Evolutionary conservation across 768 basidiomycete species (phyloP).

Genomic region (Auricularia heimuer): DNA sequence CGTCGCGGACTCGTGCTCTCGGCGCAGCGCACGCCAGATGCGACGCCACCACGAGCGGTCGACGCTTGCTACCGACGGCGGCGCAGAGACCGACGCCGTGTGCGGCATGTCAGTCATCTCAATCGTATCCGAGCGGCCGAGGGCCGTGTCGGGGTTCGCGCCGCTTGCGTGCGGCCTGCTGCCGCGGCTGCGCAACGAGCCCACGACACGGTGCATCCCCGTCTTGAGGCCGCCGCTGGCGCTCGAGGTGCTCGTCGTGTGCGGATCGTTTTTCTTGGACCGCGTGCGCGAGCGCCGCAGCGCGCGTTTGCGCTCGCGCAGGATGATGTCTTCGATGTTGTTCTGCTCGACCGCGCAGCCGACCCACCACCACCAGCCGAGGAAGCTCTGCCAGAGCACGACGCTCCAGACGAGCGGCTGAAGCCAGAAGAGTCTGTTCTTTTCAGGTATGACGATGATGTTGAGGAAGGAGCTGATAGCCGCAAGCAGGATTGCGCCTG

Average conservation of each 20-base stretch:
- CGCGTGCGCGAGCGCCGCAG: slow-evolving; percentile 2
- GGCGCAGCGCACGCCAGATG: slow-evolving; percentile 52
- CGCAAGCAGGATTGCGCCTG: slow-evolving; percentile 74
- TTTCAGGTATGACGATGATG: slow-evolving; percentile 73
- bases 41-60: slow-evolving; percentile 28
- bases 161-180: not conserved
- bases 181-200: slow-evolving; percentile 3
- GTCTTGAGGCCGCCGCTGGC: not conserved
- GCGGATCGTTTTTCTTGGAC: slow-evolving; percentile 9
- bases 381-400: slow-evolving; percentile 86
- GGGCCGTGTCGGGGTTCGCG: not conserved
- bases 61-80: slow-evolving; percentile 20
- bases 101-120: not conserved
- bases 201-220: not conserved
- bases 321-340: slow-evolving; percentile 57
- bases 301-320: slow-evolving; percentile 20
- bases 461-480: slow-evolving; percentile 76
- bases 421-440: slow-evolving; percentile 87
- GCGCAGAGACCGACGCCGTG: slow-evolving; percentile 6
- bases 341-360: slow-evolving; percentile 60
- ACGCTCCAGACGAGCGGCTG: slow-evolving; percentile 84
- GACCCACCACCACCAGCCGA: slow-evolving; percentile 99
- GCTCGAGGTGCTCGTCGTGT: not conserved
- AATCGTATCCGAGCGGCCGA: not conserved
- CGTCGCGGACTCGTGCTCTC: slow-evolving; percentile 62